phyloP scores from a whole-genome alignment of 73 alveolate species.

The Paramecium biaurelia region DNA sequence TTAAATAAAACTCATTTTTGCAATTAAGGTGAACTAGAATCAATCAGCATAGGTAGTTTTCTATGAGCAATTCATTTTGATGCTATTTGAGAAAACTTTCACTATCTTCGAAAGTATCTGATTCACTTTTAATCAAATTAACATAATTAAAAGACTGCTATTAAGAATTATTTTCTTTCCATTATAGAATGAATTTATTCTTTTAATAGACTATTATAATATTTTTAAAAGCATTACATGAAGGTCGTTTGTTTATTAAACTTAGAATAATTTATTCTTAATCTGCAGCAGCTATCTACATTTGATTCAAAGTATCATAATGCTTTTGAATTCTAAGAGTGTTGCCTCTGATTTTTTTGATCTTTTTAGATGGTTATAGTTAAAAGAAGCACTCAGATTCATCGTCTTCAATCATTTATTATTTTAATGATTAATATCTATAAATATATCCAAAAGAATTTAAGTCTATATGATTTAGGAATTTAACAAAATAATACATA shows the following conservation, averaged over 20 bases:
- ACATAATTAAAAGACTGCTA: not conserved
- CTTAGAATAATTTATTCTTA: not conserved
- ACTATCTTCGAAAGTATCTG: conserved; percentile 17
- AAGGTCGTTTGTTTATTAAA: not conserved
- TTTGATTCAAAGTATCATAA: not conserved
- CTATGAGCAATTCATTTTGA: not conserved
- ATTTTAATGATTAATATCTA: conserved; percentile 6
- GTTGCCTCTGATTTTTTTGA: not conserved
- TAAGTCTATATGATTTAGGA: not conserved
- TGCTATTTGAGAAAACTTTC: not conserved
- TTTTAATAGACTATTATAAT: not conserved
- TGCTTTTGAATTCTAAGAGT: not conserved
- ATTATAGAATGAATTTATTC: not conserved
- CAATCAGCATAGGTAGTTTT: not conserved
- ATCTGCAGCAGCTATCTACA: not conserved
- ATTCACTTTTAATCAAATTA: conserved; percentile 3
- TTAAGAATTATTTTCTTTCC: not conserved
- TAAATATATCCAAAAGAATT: not conserved
- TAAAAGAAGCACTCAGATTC: not conserved
- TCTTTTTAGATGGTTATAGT: conserved; percentile 5
- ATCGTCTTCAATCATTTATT: conserved; percentile 21
- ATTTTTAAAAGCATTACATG: not conserved
- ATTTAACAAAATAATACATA: not conserved
- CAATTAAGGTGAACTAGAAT: not conserved
- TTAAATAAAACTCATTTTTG: not conserved